phyloP scores from a whole-genome alignment of 1,284 basidiomycete genomes.

The Irpex rosettiformis region DNA sequence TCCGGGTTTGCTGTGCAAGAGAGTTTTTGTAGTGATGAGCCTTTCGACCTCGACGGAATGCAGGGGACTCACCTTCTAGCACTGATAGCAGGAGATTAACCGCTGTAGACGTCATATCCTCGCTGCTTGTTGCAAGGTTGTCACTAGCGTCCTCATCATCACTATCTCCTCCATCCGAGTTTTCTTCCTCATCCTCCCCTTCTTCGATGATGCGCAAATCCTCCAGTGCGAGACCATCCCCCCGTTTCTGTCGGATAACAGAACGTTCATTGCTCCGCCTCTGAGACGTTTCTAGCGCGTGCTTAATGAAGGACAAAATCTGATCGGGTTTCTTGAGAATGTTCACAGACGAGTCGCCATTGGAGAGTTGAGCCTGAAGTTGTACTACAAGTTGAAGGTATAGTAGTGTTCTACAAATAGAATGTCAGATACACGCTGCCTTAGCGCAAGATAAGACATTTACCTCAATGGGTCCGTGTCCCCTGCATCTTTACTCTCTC shows the following conservation, averaged over 20 bases:
- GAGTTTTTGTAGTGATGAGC: slow-evolving; percentile 2
- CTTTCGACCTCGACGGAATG: background rate
- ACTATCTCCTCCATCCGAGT: slow-evolving; percentile 23
- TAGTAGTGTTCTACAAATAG: slow-evolving; percentile 43
- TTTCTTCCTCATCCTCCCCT: slow-evolving; percentile 21
- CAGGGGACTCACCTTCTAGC: slow-evolving; percentile 63
- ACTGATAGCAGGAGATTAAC: slow-evolving; percentile 77
- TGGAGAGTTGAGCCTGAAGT: slow-evolving; percentile 68
- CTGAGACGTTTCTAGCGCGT: slow-evolving; percentile 44
- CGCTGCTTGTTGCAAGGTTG: slow-evolving; percentile 14
- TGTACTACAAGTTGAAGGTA: slow-evolving; percentile 77
- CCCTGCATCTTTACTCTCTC: slow-evolving; percentile 39
- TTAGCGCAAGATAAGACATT: no score
- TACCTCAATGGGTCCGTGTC: slow-evolving; percentile 55
- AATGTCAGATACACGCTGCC: background rate
- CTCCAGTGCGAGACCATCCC: slow-evolving; percentile 32
- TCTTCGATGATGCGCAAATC: slow-evolving; percentile 43
- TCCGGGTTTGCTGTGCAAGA: slow-evolving; percentile 57
- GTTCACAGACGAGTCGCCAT: slow-evolving; percentile 49
- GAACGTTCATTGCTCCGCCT: slow-evolving; percentile 21
- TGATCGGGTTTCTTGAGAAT: slow-evolving; percentile 73
- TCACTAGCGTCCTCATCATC: slow-evolving; percentile 59
- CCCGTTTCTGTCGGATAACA: slow-evolving; percentile 12
- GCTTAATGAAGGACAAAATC: slow-evolving; percentile 76
- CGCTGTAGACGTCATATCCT: slow-evolving; percentile 73